Evolutionary conservation across 2,329 filamentous ascomycete species (phyloP).

Genomic region (Botrytis medusae): DNA sequence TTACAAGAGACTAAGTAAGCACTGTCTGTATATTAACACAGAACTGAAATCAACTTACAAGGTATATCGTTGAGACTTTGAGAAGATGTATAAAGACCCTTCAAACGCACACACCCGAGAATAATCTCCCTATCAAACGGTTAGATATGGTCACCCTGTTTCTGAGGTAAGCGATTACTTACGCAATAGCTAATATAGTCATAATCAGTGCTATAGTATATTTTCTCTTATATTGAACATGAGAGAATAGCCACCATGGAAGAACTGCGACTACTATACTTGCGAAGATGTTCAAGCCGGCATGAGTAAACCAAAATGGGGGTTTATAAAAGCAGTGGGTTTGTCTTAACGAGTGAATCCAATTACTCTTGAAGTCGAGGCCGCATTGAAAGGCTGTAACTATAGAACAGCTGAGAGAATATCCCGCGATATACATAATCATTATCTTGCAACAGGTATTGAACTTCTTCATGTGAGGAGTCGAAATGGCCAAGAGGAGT

Average conservation of each 20-base stretch:
- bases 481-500: conserved; percentile 26
- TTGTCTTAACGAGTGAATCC: conserved; percentile 19
- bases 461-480: conserved; percentile 23
- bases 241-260: conserved; percentile 24
- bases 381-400: conserved; percentile 27
- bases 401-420: conserved; percentile 20
- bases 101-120: conserved; percentile 9
- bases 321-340: conserved; percentile 25
- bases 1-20: conserved; percentile 3
- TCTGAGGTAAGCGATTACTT: background rate
- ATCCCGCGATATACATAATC: conserved; percentile 24
- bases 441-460: conserved; percentile 21
- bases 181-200: conserved; percentile 22
- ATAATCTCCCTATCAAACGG: background rate
- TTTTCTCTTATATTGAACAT: conserved; percentile 25
- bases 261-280: conserved; percentile 20
- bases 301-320: conserved; percentile 27
- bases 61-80: background rate
- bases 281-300: conserved; percentile 23
- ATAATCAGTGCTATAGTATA: conserved; percentile 22
- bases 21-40: background rate
- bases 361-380: conserved; percentile 23
- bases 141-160: background rate
- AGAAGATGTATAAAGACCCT: conserved; percentile 3
- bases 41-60: background rate